Evolutionary conservation across 441 rosid species (phyloP).

Genomic region (Flueggea neowawraea): DNA sequence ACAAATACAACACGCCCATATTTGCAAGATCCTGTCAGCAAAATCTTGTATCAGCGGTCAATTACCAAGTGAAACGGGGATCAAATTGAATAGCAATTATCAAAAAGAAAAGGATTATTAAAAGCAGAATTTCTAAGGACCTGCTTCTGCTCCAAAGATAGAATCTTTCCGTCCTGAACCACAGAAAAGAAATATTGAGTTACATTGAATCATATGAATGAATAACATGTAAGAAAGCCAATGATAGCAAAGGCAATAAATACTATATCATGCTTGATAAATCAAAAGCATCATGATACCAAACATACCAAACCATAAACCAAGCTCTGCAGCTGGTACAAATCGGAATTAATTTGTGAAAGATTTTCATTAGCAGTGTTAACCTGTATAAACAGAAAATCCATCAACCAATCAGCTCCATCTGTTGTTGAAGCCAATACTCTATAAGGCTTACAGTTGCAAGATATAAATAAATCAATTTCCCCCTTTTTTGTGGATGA

Average conservation of each 20-base stretch:
- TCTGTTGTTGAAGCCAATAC: too few relatives aligned
- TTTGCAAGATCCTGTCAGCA: conserved; percentile 71
- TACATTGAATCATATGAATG: conserved; percentile 17
- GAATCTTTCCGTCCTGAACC: conserved; percentile 83
- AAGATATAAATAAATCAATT: too few relatives aligned
- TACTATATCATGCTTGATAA: not conserved
- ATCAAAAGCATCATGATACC: not conserved
- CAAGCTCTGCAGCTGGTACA: conserved; percentile 59
- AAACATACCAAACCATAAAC: conserved; percentile 70
- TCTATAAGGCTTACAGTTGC: too few relatives aligned
- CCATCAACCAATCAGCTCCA: not conserved
- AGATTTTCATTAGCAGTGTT: conserved; percentile 60
- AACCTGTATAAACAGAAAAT: conserved; percentile 47
- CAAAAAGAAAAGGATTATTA: not conserved
- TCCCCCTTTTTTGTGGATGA: too few relatives aligned
- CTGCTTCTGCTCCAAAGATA: conserved; percentile 85
- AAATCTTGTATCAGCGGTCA: not conserved
- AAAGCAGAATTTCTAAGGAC: conserved; percentile 32
- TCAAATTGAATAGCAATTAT: not conserved
- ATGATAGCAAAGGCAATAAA: not conserved
- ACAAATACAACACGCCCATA: conserved; percentile 65
- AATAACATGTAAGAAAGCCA: not conserved
- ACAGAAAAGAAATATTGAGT: not conserved
- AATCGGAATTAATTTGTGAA: conserved; percentile 52
- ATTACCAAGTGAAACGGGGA: not conserved